phyloP scores from a whole-genome alignment of 2,329 filamentous ascomycete species.

The Biscogniauxia mediterranea region DNA sequence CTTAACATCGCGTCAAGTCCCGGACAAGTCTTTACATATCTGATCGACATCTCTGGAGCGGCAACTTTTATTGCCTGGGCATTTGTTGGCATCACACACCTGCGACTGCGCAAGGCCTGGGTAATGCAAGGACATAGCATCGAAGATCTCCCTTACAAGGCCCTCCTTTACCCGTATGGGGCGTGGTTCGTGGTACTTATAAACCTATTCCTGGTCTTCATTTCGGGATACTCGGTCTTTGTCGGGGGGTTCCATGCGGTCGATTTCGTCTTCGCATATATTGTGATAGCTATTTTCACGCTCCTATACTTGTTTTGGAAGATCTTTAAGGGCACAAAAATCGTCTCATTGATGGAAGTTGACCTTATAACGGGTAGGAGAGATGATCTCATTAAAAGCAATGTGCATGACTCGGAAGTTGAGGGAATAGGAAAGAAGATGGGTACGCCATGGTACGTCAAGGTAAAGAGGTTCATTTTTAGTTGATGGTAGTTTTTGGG shows the following conservation, averaged over 20 bases:
- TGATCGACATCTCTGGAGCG: slow-evolving; percentile 29
- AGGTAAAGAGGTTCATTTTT: slow-evolving; percentile 20
- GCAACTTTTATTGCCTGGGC: slow-evolving; percentile 33
- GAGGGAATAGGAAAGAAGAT: not conserved
- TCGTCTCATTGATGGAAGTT: slow-evolving; percentile 19
- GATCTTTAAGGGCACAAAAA: slow-evolving; percentile 25
- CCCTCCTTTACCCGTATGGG: slow-evolving; percentile 24
- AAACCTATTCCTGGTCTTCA: slow-evolving; percentile 30
- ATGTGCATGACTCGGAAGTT: slow-evolving; percentile 3
- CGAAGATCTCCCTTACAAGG: slow-evolving; percentile 25
- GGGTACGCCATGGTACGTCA: slow-evolving; percentile 15
- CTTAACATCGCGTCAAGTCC: slow-evolving; percentile 32
- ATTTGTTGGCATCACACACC: slow-evolving; percentile 31
- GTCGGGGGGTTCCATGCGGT: slow-evolving; percentile 26
- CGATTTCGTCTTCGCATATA: slow-evolving; percentile 29
- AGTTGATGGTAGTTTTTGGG: slow-evolving; percentile 4
- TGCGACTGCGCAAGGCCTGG: slow-evolving; percentile 30
- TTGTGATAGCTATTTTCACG: slow-evolving; percentile 27
- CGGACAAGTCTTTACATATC: slow-evolving; percentile 30
- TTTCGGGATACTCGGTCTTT: slow-evolving; percentile 30
- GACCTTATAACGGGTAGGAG: slow-evolving; percentile 28
- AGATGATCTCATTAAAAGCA: slow-evolving; percentile 11
- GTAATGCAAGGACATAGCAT: slow-evolving; percentile 23
- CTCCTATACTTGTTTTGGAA: slow-evolving; percentile 29
- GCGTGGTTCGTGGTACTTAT: slow-evolving; percentile 28